Base-by-base conservation (phyloP, 2,329 filamentous ascomycete genomes). In the Hymenoscyphus occultus region DNA sequence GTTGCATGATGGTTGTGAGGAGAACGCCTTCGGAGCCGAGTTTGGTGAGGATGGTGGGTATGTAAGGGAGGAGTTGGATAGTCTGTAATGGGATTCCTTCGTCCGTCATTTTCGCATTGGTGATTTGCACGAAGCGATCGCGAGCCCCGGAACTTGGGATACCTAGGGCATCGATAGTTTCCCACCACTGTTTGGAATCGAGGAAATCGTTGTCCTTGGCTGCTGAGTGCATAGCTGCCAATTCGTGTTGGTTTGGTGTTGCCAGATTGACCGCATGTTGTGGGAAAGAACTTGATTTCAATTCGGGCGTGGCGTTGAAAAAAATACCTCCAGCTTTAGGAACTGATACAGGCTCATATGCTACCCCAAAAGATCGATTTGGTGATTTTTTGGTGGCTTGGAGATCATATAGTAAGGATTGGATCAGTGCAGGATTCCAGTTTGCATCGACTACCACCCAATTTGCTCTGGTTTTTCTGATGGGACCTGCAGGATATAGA, bases 361-460 rank as follows among this genome's bases (percentile, higher is more conserved):
- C 90, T 56, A 28, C 28, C 1, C 14, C 19, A 9, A 12, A 28
- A 5, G 93, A 83, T 22, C 81, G 83, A 16, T 10, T 19, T 16
- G 85, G 83, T 4, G 80, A 76, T 2, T 56, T 35, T 45, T 14
- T 31, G 12, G 5, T 35, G 31, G 40, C 13, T 65, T 85, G 86
- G 56, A 83, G 88, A 48, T 86, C 80, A n/a, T 78, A 73, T 51
- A 93, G 79, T 87, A 93, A 94, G 60, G 83, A 81, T 48, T 84
- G 81, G 1, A 97, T 84, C 22, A 88, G 85, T 2, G 78, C 74
- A 3, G 87, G 79, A 32, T 84, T 82, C 92, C 94, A 97, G 76
- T 98, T 98, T 16, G 86, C 92, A 74, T 99, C 95, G 9, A 96
- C 82, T 5, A 96, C 88, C 35, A 95, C 81, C 86, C 91, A 95